Base-by-base conservation (phyloP, 176 grass and related monocot genomes). In the Alopecurus myosuroides region DNA sequence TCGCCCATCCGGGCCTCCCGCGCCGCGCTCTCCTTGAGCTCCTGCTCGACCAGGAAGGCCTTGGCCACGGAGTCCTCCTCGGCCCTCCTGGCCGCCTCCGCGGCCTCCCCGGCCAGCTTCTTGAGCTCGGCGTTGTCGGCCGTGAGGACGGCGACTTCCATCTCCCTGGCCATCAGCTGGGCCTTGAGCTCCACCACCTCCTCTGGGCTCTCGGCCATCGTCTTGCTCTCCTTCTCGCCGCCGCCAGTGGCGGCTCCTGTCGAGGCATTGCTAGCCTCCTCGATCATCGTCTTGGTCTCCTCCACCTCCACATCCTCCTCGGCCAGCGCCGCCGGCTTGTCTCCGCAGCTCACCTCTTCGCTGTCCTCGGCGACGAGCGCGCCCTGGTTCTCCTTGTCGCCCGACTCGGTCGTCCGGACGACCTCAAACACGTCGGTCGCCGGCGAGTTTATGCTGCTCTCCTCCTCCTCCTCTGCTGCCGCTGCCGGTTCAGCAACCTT, bases 391-490 rank as follows among this genome's bases (percentile, higher is more conserved):
- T 95, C 88, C 72, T 88, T 89, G 41, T 90, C 77, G n/a, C 64
- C 80, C 17, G 74, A 55, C 60, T 88, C 92, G 19, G 44, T 57
- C 3, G 44, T 53, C 5, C 4, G 68, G 42, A 52, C 61, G 13
- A 88, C 92, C 88, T 98, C 92, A 11, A 93, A 95, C 77, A 98
- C 90, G 75, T 98, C 92, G 11, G 86, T 93, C 18, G 85, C 77
- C 19, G 86, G 85, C 28, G 90, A 78, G 87, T 85, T 88, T 0
- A 82, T 46, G 81, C 81, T 77, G 40, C 65, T 88, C 11, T 84
- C 81, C 72, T 87, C 87, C 82, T 87, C 88, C 40, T 66, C 72
- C 13, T 70, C 68, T 39, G 67, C 82, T 65, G 81, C 86, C 11
- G 74, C 44, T 15, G 23, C 20, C 19, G 66, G 76, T 30, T 87